Conservation (phyloP, 352 stramenopile genomes). For the Pythium oligandrum region DNA sequence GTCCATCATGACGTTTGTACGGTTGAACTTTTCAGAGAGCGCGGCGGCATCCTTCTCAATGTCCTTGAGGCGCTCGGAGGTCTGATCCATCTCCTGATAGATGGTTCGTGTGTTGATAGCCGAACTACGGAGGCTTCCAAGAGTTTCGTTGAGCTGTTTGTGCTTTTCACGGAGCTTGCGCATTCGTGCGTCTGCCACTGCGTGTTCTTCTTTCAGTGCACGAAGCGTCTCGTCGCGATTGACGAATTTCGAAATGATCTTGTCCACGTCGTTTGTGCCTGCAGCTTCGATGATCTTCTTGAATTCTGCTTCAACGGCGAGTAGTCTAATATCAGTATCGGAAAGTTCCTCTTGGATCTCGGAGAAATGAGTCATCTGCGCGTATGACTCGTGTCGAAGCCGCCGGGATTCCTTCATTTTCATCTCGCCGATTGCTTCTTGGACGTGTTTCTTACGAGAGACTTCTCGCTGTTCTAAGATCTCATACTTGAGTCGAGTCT, state of each 20-base stretch:
- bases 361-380: slow-evolving; percentile 74
- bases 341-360: slow-evolving; percentile 77
- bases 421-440: slow-evolving; percentile 62
- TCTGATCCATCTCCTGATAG: slow-evolving; percentile 85
- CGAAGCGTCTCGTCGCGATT: slow-evolving; percentile 63
- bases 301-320: slow-evolving; percentile 62
- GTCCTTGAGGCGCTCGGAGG: slow-evolving; percentile 75
- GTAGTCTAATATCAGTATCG: slow-evolving; percentile 62
- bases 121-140: slow-evolving; percentile 52
- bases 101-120: slow-evolving; percentile 79
- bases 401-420: slow-evolving; percentile 65
- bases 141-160: slow-evolving; percentile 70
- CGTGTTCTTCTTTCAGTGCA: slow-evolving; percentile 75
- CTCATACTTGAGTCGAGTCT: slow-evolving; percentile 67
- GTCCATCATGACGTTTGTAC: slow-evolving; percentile 73
- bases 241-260: slow-evolving; percentile 77
- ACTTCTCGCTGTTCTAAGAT: slow-evolving; percentile 74
- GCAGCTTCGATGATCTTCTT: slow-evolving; percentile 75
- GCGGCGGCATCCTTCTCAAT: slow-evolving; percentile 74
- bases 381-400: slow-evolving; percentile 66
- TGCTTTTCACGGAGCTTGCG: slow-evolving; percentile 69
- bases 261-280: slow-evolving; percentile 74
- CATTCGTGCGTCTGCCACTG: slow-evolving; percentile 66
- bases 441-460: slow-evolving; percentile 68
- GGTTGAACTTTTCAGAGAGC: slow-evolving; percentile 67